Evolutionary conservation across 306 rosid species (phyloP), one percentile per base, ranked within the genome.

Genomic region (Hylodesmum podocarpum): DNA sequence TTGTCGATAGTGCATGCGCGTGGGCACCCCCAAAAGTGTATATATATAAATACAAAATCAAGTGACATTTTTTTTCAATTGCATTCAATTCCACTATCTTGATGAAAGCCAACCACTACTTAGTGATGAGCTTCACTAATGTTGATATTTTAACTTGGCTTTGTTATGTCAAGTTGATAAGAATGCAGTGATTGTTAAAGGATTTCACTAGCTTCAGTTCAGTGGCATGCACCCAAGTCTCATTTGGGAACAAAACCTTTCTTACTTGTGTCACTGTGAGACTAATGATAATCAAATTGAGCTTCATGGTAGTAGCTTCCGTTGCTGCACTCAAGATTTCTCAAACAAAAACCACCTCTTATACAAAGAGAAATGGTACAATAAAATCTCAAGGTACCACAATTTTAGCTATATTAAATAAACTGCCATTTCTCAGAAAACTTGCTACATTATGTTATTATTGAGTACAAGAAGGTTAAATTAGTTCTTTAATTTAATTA

Each of bases 201-300:
- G 49, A 76, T 34, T 78, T 37, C 28, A 62, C 40, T 55, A 40
- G 62, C 14, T 81, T 66, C 79, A 33, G 41, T 33, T 63, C 40
- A 43, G 59, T 70, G 31, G 33, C 33, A 49, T 50, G 80, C 72
- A 34, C 51, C 66, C 27, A 70, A 39, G 21, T 70, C 79, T 34
- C 59, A 59, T 31, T 47, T 43, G 16, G 31, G 33, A 11, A 36
- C 3, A 58, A 50, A 54, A 18, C 5, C 41, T 29, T 80, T 58
- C 77, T 39, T 25, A 53, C 15, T 28, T 72, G 22, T 10, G 16
- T 21, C 36, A 21, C n/a, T n/a, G n/a, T n/a, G 47, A 55, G 18
- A 54, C 71, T 28, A 78, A 88, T 85, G 88, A 40, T 86, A 31
- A 68, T 88, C 84, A 81, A 40, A 86, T 82, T 81, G 16, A 81